Conservation (phyloP, 164 flowering plant genomes). For the Aristolochia fimbriata region DNA sequence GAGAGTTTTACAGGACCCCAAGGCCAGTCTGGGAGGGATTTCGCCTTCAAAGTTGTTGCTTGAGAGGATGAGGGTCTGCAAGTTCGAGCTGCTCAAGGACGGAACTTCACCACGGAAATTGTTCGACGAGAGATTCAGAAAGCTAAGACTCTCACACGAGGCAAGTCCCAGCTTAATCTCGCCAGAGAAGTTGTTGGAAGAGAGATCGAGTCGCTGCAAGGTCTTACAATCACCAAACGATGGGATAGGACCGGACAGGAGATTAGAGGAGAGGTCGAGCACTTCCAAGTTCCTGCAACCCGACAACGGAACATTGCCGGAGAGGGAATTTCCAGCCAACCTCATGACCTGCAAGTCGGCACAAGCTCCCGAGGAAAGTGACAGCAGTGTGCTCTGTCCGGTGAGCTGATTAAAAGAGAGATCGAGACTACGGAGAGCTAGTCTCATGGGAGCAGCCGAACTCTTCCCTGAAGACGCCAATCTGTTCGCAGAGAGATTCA, state of each 20-base stretch:
- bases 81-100: conserved; percentile 19
- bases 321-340: conserved; percentile 42
- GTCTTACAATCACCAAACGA: conserved; percentile 3
- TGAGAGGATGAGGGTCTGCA: conserved; percentile 42
- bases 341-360: conserved; percentile 25
- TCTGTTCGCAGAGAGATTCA: conserved; percentile 54
- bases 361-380: conserved; percentile 48
- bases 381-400: conserved; percentile 30
- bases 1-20: conserved; percentile 33
- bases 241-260: neutral
- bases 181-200: conserved; percentile 17
- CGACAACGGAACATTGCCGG: conserved; percentile 23
- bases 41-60: conserved; percentile 42
- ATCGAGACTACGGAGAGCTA: conserved; percentile 44
- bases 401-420: conserved; percentile 51
- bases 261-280: conserved; percentile 2
- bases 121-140: conserved; percentile 56
- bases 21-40: conserved; percentile 32
- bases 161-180: conserved; percentile 29
- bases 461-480: conserved; percentile 22
- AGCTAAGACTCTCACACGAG: conserved; percentile 30
- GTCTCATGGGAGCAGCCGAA: conserved; percentile 14
- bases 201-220: conserved; percentile 5
- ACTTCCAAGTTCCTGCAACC: conserved; percentile 1
- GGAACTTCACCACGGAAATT: conserved; percentile 53